A percentile compares a stretch with the other conserved stretches of the same genome.
Conservation (phyloP, 805 yeast species). For the Kodamaea kakaduensis region DNA sequence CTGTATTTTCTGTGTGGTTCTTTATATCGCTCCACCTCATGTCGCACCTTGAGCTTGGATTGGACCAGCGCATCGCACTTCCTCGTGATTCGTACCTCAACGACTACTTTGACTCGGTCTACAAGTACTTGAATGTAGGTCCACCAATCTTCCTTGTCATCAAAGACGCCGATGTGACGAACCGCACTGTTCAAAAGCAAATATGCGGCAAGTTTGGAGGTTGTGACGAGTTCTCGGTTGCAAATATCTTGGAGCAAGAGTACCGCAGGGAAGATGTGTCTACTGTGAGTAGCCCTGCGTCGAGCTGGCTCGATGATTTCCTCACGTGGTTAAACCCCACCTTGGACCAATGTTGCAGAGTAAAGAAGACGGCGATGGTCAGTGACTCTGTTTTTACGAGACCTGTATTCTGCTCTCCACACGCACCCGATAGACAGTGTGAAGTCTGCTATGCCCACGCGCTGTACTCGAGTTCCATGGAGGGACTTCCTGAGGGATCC, state of each 20-base stretch:
- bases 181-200: conserved; percentile 58
- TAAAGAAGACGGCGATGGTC: conserved; percentile 43
- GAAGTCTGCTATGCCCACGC: conserved; percentile 64
- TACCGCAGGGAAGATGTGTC: conserved; percentile 60
- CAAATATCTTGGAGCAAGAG: conserved; percentile 83
- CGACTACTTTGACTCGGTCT: conserved; percentile 73
- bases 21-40: conserved; percentile 56
- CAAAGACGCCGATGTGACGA: conserved; percentile 61
- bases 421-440: conserved; percentile 67
- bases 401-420: conserved; percentile 61
- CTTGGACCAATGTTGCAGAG: conserved; percentile 79
- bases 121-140: conserved; percentile 72
- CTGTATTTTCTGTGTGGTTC: conserved; percentile 60
- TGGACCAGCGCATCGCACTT: conserved; percentile 86
- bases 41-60: conserved; percentile 70
- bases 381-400: too few species aligned
- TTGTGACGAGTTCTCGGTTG: conserved; percentile 73
- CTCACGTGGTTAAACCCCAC: conserved; percentile 83
- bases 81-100: conserved; percentile 81
- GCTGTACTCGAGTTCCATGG: conserved; percentile 69
- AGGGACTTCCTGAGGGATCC: conserved; percentile 71
- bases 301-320: conserved; percentile 93
- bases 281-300: conserved; percentile 73
- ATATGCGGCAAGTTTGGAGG: conserved; percentile 86
- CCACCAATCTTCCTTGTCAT: conserved; percentile 90